phyloP scores from a whole-genome alignment of 2,329 filamentous ascomycete species.

The Fusarium abutilonis region DNA sequence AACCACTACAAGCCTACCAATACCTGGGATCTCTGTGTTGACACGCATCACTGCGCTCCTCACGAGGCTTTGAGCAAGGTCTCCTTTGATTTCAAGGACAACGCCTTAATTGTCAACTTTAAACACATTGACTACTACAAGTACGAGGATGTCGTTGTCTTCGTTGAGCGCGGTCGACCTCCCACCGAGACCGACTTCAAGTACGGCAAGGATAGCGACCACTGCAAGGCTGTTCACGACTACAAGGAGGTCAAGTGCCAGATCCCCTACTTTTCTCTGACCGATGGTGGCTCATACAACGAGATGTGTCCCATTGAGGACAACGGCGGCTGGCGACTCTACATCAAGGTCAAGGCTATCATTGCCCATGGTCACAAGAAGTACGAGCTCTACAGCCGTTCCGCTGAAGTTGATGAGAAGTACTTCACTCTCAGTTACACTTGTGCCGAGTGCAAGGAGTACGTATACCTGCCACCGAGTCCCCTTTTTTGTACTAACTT shows the following conservation, averaged over 20 bases:
- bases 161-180: slow-evolving; percentile 37
- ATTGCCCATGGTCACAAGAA: slow-evolving; percentile 39
- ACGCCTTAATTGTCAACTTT: slow-evolving; percentile 41
- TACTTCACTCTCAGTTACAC: slow-evolving; percentile 45
- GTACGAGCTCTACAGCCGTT: slow-evolving; percentile 41
- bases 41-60: slow-evolving; percentile 34
- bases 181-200: slow-evolving; percentile 34
- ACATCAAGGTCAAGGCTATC: slow-evolving; percentile 43
- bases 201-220: slow-evolving; percentile 40
- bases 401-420: slow-evolving; percentile 33
- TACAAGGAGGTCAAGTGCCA: slow-evolving; percentile 43
- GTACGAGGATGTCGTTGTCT: slow-evolving; percentile 43
- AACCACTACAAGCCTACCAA: slow-evolving; percentile 33
- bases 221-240: slow-evolving; percentile 34
- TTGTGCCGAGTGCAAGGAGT: slow-evolving; percentile 44
- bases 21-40: slow-evolving; percentile 43
- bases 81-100: slow-evolving; percentile 43
- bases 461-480: background rate
- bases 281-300: slow-evolving; percentile 38
- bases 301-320: slow-evolving; percentile 43
- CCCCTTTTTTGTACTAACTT: background rate
- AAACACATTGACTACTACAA: slow-evolving; percentile 41
- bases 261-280: slow-evolving; percentile 42
- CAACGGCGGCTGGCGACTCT: slow-evolving; percentile 44
- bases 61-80: slow-evolving; percentile 40